phyloP scores from a whole-genome alignment of 768 basidiomycete species.

The Psilocybe cyanescens region DNA sequence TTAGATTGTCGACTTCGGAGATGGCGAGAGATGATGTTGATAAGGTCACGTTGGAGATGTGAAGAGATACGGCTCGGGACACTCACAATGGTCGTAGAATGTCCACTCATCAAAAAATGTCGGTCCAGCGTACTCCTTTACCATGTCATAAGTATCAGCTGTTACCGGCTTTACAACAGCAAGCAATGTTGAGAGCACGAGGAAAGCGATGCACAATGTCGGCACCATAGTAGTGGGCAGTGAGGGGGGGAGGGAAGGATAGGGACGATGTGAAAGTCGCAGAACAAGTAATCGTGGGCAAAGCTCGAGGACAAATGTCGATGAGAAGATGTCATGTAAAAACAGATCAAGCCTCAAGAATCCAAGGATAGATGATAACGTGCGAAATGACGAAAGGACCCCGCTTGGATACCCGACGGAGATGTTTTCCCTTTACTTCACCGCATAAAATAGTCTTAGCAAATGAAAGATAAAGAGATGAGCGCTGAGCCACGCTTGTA shows the following conservation, averaged over 20 bases:
- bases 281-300: no score
- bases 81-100: constrained; percentile 63
- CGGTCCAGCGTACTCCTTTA: constrained; percentile 60
- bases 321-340: neutral
- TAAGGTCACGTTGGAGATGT: neutral
- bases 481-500: no score
- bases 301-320: neutral
- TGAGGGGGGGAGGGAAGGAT: neutral
- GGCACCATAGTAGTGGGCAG: neutral
- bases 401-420: neutral
- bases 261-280: neutral
- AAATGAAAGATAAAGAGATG: no score
- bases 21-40: neutral
- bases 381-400: neutral
- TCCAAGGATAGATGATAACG: neutral
- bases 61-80: neutral
- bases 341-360: no score
- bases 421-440: neutral
- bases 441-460: neutral
- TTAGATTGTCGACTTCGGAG: constrained; percentile 65
- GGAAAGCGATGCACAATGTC: neutral
- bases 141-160: constrained; percentile 47
- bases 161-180: constrained; percentile 2
- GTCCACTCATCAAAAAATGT: constrained; percentile 70
- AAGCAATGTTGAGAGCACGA: neutral